These are phyloP conservation scores for Ascochyta fabae DNA, from an alignment of 2,329 filamentous ascomycete species.

Conservation along the genomic window DNA sequence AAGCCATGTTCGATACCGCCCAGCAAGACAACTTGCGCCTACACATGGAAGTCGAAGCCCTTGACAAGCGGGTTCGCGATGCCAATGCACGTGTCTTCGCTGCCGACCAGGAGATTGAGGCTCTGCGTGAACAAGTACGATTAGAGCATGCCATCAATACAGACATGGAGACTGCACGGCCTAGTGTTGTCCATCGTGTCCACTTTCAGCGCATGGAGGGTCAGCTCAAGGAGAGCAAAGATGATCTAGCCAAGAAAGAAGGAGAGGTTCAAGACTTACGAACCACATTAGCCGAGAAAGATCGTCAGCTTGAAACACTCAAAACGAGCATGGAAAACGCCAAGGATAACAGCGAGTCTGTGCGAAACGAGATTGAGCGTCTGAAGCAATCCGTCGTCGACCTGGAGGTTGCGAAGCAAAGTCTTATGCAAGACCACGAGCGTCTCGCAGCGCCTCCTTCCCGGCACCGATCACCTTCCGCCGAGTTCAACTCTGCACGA, in stretches of 20 bases:
- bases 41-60: conserved; percentile 34
- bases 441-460: conserved; percentile 33
- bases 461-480: conserved; percentile 26
- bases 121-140: conserved; percentile 32
- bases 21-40: conserved; percentile 45
- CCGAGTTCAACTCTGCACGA: conserved; percentile 36
- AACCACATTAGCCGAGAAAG: conserved; percentile 23
- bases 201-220: conserved; percentile 45
- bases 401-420: conserved; percentile 37
- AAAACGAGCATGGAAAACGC: conserved; percentile 28
- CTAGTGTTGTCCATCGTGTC: conserved; percentile 41
- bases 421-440: conserved; percentile 44
- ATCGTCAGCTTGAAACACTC: conserved; percentile 27
- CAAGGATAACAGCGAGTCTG: conserved; percentile 21
- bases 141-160: conserved; percentile 37
- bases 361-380: conserved; percentile 36
- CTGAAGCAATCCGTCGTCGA: conserved; percentile 32
- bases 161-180: conserved; percentile 40
- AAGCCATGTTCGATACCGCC: conserved; percentile 45
- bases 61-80: conserved; percentile 40
- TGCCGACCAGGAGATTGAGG: conserved; percentile 32
- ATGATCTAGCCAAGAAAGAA: conserved; percentile 28
- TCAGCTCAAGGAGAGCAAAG: conserved; percentile 35
- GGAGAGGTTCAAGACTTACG: conserved; percentile 30
- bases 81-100: conserved; percentile 38